Conservation (phyloP, 2,329 filamentous ascomycete genomes). For the Colletotrichum sp. region DNA sequence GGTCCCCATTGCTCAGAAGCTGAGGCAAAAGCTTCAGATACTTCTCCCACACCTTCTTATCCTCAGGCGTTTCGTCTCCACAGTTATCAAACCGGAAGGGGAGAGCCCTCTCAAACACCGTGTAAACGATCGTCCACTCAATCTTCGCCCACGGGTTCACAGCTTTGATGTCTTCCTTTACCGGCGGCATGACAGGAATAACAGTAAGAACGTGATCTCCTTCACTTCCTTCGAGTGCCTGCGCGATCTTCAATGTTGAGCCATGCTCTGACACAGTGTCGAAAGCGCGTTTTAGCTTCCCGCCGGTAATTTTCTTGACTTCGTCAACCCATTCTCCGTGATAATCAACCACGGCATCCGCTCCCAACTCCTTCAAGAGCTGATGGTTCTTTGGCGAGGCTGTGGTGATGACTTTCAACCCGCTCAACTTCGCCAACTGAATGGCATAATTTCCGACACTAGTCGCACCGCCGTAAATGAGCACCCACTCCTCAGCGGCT, state of each 20-base stretch:
- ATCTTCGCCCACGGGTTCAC: not conserved
- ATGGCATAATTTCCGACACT: conserved; percentile 11
- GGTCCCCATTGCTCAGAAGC: not conserved
- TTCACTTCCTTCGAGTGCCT: conserved; percentile 22
- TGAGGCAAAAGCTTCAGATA: not conserved
- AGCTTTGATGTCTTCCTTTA: not conserved
- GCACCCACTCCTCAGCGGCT: conserved; percentile 8
- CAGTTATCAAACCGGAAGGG: not conserved
- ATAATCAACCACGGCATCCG: conserved; percentile 52
- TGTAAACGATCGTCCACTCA: not conserved
- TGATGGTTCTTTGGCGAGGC: conserved; percentile 34
- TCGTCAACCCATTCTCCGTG: conserved; percentile 6
- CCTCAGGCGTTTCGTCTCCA: not conserved
- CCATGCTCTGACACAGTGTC: conserved; percentile 33
- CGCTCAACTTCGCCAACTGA: not conserved
- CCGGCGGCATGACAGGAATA: not conserved
- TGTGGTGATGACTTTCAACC: not conserved
- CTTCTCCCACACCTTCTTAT: not conserved
- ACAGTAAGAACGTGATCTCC: conserved; percentile 32
- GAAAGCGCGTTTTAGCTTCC: conserved; percentile 22
- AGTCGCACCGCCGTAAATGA: conserved; percentile 29
- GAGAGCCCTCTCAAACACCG: not conserved
- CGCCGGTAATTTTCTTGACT: conserved; percentile 20
- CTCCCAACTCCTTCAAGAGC: conserved; percentile 45
- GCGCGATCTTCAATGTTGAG: conserved; percentile 30